Evolutionary conservation across 2,329 filamentous ascomycete genomes (phyloP).

Genomic region (Cladosporium velox): DNA sequence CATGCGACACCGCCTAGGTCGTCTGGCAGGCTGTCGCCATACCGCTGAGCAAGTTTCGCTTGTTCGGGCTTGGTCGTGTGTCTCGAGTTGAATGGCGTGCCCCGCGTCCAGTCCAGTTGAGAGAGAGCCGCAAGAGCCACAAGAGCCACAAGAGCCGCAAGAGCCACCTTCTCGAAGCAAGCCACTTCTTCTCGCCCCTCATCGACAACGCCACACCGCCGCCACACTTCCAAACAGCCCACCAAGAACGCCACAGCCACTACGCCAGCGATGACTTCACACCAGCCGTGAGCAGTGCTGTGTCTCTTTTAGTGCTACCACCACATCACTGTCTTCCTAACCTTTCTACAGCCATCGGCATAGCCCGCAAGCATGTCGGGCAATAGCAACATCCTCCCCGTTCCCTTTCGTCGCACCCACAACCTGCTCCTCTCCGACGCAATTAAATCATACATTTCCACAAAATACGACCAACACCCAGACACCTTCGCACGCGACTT

Average conservation of each 20-base stretch:
- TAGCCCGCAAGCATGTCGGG: constrained; percentile 17
- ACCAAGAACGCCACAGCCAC: not conserved
- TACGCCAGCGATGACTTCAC: constrained; percentile 17
- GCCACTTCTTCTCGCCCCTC: not conserved
- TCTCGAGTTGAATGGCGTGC: not conserved
- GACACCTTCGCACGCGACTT: constrained; percentile 94
- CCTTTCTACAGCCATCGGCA: not conserved
- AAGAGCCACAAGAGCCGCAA: too few relatives aligned
- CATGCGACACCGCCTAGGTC: not conserved
- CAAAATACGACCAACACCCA: constrained; percentile 97
- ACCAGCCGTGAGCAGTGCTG: not conserved
- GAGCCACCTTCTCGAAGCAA: not conserved
- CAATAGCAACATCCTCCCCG: constrained; percentile 64
- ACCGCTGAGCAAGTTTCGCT: constrained; percentile 23
- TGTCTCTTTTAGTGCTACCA: not conserved
- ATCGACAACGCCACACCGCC: not conserved
- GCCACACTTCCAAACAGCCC: constrained; percentile 1
- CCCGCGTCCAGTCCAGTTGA: not conserved
- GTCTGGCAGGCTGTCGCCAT: not conserved
- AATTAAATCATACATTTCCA: constrained; percentile 93
- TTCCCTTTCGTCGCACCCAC: constrained; percentile 86
- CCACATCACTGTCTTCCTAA: not conserved
- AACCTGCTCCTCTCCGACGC: constrained; percentile 75
- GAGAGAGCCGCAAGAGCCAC: not conserved
- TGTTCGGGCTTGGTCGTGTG: not conserved